These are phyloP conservation scores for Salvia hispanica DNA, from an alignment of 257 asterid genomes.

Conservation along the genomic window DNA sequence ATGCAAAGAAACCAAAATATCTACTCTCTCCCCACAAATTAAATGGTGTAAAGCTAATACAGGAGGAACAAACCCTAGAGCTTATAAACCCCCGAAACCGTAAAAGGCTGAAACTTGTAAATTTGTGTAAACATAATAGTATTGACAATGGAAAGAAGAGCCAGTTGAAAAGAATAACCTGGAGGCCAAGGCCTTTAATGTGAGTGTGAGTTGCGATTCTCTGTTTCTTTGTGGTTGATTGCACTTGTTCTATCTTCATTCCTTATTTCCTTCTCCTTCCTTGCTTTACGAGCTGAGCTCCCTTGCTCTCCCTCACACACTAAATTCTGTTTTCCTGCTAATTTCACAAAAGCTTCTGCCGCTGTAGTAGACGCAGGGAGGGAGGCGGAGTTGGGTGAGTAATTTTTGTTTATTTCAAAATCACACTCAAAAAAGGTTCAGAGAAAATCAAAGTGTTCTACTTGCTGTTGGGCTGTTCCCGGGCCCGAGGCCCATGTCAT, in stretches of 20 bases:
- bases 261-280: neutral
- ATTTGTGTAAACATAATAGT: neutral
- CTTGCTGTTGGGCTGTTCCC: no score
- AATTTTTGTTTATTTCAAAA: neutral
- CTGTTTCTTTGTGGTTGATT: conserved; percentile 57
- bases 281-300: neutral
- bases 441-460: no score
- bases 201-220: conserved; percentile 61
- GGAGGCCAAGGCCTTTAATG: conserved; percentile 63
- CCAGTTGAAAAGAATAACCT: conserved; percentile 28
- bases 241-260: conserved; percentile 62
- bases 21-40: neutral
- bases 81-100: conserved; percentile 16
- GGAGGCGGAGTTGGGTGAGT: conserved; percentile 31
- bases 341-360: conserved; percentile 3
- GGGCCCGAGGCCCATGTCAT: no score
- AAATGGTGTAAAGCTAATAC: neutral
- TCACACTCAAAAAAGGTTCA: neutral
- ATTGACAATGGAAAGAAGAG: neutral
- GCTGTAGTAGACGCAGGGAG: neutral
- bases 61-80: conserved; percentile 18
- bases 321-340: neutral
- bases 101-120: conserved; percentile 2
- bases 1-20: neutral
- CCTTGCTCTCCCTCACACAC: neutral